Base-by-base conservation (phyloP, 805 yeast genomes). In the Maudiozyma saulgeensis region DNA sequence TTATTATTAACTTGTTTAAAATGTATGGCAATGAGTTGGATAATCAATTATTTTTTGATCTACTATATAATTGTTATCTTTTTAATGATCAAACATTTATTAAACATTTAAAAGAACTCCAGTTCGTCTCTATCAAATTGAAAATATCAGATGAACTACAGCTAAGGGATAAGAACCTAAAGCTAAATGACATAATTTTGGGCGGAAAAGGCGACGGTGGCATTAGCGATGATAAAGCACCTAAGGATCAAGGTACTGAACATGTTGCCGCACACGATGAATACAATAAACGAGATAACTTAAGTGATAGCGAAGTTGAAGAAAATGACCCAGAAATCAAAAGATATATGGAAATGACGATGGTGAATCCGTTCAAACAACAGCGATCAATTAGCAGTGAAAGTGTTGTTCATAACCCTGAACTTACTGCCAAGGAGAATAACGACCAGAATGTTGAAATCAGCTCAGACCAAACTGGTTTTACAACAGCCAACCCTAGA, bases 281-380 rank as follows among this genome's bases (percentile, higher is more conserved):
- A 35, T 4, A 35, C 18, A 15, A 15, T 9, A 35, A 35, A n/a
- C 9, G 8, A 19, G 18, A 16, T n/a, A 35, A n/a, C 5, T n/a
- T 16, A 6, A 35, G 38, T n/a, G 38, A 35, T 35, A 15, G 11
- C 18, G 38, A 15, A 35, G 9, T 37, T 15, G 47, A 41, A 2
- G 49, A 47, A 1, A 59, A 56, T 37, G 66, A 60, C 15, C 43
- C 46, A 9, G 57, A 56, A 16, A 61, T 60, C 9, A 56, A 53
- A 41, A 57, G 45, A 37, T 58, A 50, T 31, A 51, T 62, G 54
- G 68, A 66, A 47, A 62, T 66, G 64, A 66, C 69, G 1, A 66
- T 64, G 69, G 64, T 65, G 4, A 62, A 64, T 40, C 68, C 68
- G 6, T 57, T 58, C 43, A 54, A 52, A 5, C 53, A 52, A 25